Evolutionary conservation across 495 filamentous ascomycete genomes (phyloP).

Genomic region (Penicillium canescens): DNA sequence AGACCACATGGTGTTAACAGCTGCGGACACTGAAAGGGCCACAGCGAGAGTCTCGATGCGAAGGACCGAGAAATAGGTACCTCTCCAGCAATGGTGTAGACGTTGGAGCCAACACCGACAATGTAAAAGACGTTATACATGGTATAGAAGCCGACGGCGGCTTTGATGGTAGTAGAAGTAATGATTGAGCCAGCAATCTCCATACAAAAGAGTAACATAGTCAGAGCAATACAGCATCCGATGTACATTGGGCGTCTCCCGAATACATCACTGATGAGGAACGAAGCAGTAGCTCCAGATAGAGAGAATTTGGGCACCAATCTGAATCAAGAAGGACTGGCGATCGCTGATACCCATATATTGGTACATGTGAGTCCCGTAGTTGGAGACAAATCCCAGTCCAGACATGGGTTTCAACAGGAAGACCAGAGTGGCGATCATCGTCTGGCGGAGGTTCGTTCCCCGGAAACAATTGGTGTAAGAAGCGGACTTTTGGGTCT

Average conservation of each 20-base stretch:
- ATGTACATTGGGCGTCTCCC: conserved; percentile 6
- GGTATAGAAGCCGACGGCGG: conserved; percentile 9
- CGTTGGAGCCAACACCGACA: conserved; percentile 5
- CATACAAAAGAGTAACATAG: conserved; percentile 4
- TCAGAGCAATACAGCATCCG: background rate
- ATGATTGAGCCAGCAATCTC: conserved; percentile 1
- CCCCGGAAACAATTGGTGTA: conserved; percentile 7
- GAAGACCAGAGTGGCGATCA: conserved; percentile 8
- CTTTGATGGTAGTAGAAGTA: background rate
- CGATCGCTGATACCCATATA: conserved; percentile 3
- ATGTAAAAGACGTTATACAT: conserved; percentile 10
- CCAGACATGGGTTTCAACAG: conserved; percentile 1
- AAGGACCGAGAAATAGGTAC: conserved; percentile 1
- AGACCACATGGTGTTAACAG: conserved; percentile 8
- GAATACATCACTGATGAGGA: conserved; percentile 1
- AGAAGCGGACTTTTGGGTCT: background rate
- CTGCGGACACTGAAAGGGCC: background rate
- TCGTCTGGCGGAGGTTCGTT: background rate
- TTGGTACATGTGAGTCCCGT: conserved; percentile 4
- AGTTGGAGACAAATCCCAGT: conserved; percentile 1
- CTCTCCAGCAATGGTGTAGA: conserved; percentile 6
- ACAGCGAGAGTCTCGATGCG: conserved; percentile 2
- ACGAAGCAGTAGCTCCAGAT: conserved; percentile 2
- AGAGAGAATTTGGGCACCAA: conserved; percentile 4
- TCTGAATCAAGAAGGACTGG: conserved; percentile 5